Base-by-base conservation (phyloP, 2,329 filamentous ascomycete species). In the Aspergillus pseudoviridinutans region DNA sequence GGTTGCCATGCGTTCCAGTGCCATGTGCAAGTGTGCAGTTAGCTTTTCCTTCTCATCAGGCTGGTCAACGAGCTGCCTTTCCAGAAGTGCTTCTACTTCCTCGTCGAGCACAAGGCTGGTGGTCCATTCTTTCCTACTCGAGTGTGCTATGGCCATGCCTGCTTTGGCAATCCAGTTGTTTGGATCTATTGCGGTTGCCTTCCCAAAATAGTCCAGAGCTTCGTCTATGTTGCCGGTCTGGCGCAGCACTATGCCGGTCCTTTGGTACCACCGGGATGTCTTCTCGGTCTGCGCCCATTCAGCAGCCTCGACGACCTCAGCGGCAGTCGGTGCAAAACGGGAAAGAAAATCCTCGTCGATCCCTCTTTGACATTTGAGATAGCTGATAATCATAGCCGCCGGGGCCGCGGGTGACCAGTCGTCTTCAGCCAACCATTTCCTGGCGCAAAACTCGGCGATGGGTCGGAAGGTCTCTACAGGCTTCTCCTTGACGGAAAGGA, bases 71-170 rank as follows among this genome's bases (percentile, higher is more conserved):
- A 49, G 61, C 56, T 25, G 57, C 59, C 50, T 58, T 51, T n/a
- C 60, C 28, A 32, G 25, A 27, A 63, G 53, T 51, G 59, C 53
- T 17, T 63, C 53, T 10, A 51, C 49, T 54, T 61, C 55, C 24
- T 54, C 54, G 38, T 68, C 65, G 9, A 66, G 49, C 22, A 64
- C 64, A 41, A 57, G 41, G 2, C 64, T 61, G 28, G 70, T 54
- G 6, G 49, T n/a, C 47, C 50, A 60, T 24, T 60, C 35, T 6
- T 24, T 4, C 10, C 25, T 14, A 10, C 4, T 2, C 4, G 14
- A 4, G 35, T 58, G 54, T 24, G 53, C 49, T 1, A 22, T 44
- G 9, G 58, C 56, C 46, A 58, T 58, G 0, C 50, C 56, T 1
- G 46, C 28, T 22, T 49, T 50, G 3, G 41, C 49, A 1, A 42